phyloP scores from a whole-genome alignment of 768 basidiomycete species.

The Crepidotus variabilis region DNA sequence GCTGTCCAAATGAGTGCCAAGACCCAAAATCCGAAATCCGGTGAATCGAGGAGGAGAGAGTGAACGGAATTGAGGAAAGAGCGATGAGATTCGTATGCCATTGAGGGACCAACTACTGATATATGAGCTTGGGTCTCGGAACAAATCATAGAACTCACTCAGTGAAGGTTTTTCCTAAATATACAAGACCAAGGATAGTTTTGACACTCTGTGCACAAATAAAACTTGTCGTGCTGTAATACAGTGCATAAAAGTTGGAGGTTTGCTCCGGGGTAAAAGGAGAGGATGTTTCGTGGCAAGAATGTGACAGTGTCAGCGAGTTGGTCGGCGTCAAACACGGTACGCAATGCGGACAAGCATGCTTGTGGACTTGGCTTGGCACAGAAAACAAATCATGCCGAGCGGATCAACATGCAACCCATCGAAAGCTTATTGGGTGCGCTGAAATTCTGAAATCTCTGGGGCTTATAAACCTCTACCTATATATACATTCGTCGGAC shows the following conservation, averaged over 20 bases:
- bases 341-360: neutral
- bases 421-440: neutral
- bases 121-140: neutral
- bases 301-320: neutral
- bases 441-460: neutral
- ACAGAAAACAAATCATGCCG: neutral
- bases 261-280: neutral
- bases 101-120: constrained; percentile 10
- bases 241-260: neutral
- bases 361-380: neutral
- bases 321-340: neutral
- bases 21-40: constrained; percentile 33
- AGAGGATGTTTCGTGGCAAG: neutral
- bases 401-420: neutral
- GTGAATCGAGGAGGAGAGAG: constrained; percentile 27
- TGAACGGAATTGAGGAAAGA: constrained; percentile 11
- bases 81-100: constrained; percentile 9
- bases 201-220: no score
- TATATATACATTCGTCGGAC: neutral
- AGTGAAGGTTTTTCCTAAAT: neutral
- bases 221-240: neutral
- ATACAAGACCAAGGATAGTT: neutral
- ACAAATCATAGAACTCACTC: constrained; percentile 1
- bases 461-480: neutral
- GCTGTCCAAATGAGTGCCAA: constrained; percentile 45